Base-by-base conservation (phyloP, 257 asterid genomes). In the Solanum phureja region DNA sequence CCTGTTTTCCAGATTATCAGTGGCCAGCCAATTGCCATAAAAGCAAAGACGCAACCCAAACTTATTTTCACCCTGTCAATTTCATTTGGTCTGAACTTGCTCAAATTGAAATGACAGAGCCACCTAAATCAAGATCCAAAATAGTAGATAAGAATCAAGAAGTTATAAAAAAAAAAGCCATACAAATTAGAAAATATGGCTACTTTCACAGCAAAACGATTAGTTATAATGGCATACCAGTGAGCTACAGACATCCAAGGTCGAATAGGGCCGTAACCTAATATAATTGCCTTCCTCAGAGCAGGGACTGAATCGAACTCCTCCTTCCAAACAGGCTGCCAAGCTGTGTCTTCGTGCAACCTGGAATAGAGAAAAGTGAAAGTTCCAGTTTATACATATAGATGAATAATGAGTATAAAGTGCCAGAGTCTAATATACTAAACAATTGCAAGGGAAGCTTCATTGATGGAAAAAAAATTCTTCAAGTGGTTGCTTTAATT, bases 1-100 rank as follows among this genome's bases (percentile, higher is more conserved):
- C 99, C 99, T 5, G 99, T 89, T 87, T 94, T 92, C 91, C 82
- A 90, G 66, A 96, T 91, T 86, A 97, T 95, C 91, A 97, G 89
- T 3, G 99, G 99, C 99, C 99, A 97, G 86, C 99, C 99, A 77
- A 97, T 87, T 34, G 95, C 96, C 98, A 96, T 97, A 94, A 97
- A 97, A 85, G 95, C 99, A 92, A 92, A 93, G 86, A 97, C 99
- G 38, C 98, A 94, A 35, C 98, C 98, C 93, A 96, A 90, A 89
- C 99, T 97, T 88, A 97, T 97, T 94, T 96, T 96, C 92, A 97
- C 99, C 87, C 97, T 89, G 77, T 94, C 93, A 21, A 96, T 94
- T 92, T 97, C 99, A 86, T 90, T 96, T 49, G 98, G 94, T 90
- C 99, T 94, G 95, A 96, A 97, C 89, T 92, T 95, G 89, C 94